These are phyloP conservation scores for Arctostaphylos glauca DNA, from an alignment of 148 eudicot species.

Conservation along the genomic window DNA sequence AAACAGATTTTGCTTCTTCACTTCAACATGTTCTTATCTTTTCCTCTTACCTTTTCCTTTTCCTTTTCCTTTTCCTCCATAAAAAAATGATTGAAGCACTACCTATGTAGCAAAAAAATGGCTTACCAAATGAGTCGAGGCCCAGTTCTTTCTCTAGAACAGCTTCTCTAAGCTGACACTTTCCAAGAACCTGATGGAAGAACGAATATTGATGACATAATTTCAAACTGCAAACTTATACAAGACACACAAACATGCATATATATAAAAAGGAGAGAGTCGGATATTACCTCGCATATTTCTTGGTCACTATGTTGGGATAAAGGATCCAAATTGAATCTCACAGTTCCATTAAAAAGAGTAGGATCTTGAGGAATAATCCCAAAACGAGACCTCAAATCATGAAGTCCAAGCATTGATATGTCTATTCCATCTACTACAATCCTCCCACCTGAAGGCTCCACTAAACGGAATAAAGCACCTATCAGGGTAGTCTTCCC, in stretches of 20 bases:
- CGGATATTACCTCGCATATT: constrained; percentile 23
- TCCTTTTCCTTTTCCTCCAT: not conserved
- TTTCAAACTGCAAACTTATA: not conserved
- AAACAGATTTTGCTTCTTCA: not conserved
- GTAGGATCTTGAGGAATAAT: constrained; percentile 28
- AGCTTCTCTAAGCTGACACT: constrained; percentile 84
- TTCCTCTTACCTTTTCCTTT: not conserved
- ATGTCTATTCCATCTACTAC: constrained; percentile 22
- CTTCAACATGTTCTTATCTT: not conserved
- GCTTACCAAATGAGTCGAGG: constrained; percentile 62
- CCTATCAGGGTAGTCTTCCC: constrained; percentile 24
- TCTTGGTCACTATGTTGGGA: constrained; percentile 12
- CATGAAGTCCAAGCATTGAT: constrained; percentile 21
- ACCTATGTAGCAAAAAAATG: not conserved
- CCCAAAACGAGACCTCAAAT: constrained; percentile 22
- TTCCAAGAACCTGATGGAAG: constrained; percentile 58
- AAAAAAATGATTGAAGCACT: not conserved
- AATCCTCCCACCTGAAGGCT: constrained; percentile 20
- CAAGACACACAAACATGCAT: no score
- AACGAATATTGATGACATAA: not conserved
- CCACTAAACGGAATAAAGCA: constrained; percentile 18
- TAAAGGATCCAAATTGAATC: constrained; percentile 21
- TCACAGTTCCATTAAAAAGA: constrained; percentile 24
- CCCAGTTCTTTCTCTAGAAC: constrained; percentile 72
- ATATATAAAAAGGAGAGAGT: not conserved